Base-by-base conservation (phyloP, 345 rosid species). In the Hirschfeldia incana region DNA sequence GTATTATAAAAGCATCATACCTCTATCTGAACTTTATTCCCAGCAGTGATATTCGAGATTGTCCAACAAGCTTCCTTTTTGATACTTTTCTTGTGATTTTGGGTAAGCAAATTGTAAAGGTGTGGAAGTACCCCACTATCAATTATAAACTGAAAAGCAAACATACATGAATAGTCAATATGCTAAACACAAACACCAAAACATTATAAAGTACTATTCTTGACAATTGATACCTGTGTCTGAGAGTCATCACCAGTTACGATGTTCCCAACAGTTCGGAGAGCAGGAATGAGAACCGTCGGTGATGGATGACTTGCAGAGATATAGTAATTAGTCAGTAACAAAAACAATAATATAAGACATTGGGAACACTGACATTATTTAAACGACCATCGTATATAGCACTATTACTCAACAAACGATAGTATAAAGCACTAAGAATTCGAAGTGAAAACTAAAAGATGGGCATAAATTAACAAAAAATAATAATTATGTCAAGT, bases 21-120 rank as follows among this genome's bases (percentile, higher is more conserved):
- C 97, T 92, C 94, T 79, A 92, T 90, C 79, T 92, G 97, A 81
- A 74, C 51, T 84, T 65, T 86, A 80, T 89, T 92, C 59, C 95
- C 95, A 66, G 97, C 97, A 68, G 95, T 90, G 58, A 92, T 89
- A 87, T 92, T 92, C 27, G 97, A 92, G 77, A 92, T 86, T 12
- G 94, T 92, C 97, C 97, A 88, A 78, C 97, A 90, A 46, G 97
- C 97, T 84, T 90, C 97, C 51, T 92, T 92, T 83, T 92, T 92
- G 8, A 92, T 92, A 83, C 94, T 92, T 82, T 92, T 92, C 82
- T 90, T 92, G 86, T 85, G 88, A 84, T 85, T 90, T 87, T 90
- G 90, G 6, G 88, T 82, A 27, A 91, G 86, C 75, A 92, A 88
- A 85, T 89, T 88, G 65, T 83, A 83, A 21, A 92, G 91, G 74